Base-by-base conservation (phyloP, 2,329 filamentous ascomycete species). In the Diaporthe citrichinensis region DNA sequence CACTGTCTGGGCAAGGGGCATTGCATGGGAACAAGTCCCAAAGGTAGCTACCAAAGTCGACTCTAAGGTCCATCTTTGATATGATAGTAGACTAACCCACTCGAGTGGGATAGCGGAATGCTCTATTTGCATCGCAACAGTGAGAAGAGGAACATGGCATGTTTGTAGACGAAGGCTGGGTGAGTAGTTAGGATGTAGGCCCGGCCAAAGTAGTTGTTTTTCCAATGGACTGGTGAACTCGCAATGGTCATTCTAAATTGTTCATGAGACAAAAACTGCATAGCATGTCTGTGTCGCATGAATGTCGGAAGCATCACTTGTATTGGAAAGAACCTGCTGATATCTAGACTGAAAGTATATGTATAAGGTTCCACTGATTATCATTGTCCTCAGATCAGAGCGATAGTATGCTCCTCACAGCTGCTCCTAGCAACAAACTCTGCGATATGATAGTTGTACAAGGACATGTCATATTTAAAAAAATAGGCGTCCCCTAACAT, bases 401-500 rank as follows among this genome's bases (percentile, higher is more conserved):
- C 15, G 44, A 46, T 46, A 46, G 44, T 46, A 6, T 46, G 44
- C 44, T 46, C 44, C 17, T 46, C 17, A 6, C 6, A 46, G 44
- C 17, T 8, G 6, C 15, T 46, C 44, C 23, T 46, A 46, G 44
- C 44, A 46, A 20, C 6, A 23, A 46, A 2, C 3, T 20, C 8
- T 46, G 44, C 14, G 41, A 17, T 15, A 17, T 14, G 1, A 17
- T 17, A 15, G 41, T 44, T 8, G 41, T 44, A 44, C 9, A n/a
- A n/a, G n/a, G n/a, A n/a, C n/a, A 9, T 46, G 0, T 46, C 44
- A 3, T 23, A 2, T 0, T 17, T 1, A 9, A 8, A 49, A 23
- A 20, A 49, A 2, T 9, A 23, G 44, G 44, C 44, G 23, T 49
- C 20, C 0, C 20, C 44, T 49, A 49, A 49, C 3, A 23, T 23